Evolutionary conservation across 345 rosid genomes (phyloP).

Genomic region (Dovyalis caffra): DNA sequence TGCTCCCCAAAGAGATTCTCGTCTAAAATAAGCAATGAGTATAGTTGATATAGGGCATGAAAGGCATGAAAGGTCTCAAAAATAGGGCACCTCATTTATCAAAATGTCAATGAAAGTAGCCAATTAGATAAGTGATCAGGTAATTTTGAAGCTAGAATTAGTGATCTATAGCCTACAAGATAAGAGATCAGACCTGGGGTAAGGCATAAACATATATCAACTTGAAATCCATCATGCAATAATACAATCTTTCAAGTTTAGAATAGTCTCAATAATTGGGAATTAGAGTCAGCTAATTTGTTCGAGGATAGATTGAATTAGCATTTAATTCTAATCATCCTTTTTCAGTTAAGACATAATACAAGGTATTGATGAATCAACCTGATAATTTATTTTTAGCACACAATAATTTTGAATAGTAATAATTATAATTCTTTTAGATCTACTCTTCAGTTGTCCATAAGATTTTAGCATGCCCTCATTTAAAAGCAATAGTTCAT

Average conservation of each 20-base stretch:
- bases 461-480: background rate
- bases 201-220: background rate
- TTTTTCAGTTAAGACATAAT: background rate
- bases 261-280: background rate
- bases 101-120: background rate
- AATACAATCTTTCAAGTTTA: background rate
- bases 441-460: background rate
- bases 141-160: background rate
- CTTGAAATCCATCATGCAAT: background rate
- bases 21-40: background rate
- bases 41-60: background rate
- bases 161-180: background rate
- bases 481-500: background rate
- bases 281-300: background rate
- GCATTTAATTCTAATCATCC: background rate
- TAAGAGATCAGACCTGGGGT: background rate
- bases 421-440: background rate
- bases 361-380: background rate
- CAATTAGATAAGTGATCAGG: background rate
- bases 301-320: background rate
- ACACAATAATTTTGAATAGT: background rate
- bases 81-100: background rate
- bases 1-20: background rate
- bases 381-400: background rate
- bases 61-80: background rate